These are phyloP conservation scores for Trichoderma lentiforme DNA, from an alignment of 2,329 filamentous ascomycete genomes.

Conservation along the genomic window DNA sequence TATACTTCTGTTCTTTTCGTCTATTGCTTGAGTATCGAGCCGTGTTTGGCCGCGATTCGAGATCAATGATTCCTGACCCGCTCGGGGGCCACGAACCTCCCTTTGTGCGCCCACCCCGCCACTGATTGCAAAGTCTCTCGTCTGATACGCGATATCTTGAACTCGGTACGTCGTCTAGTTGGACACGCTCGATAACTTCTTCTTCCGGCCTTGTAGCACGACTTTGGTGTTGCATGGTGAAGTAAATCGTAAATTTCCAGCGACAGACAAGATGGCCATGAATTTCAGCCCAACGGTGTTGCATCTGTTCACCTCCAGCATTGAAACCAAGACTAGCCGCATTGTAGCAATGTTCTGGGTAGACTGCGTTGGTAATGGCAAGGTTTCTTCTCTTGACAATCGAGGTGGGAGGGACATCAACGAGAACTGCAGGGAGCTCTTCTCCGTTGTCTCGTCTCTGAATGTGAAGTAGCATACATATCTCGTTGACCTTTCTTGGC, in stretches of 20 bases:
- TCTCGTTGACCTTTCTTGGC: constrained; percentile 40
- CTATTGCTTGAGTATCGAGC: background rate
- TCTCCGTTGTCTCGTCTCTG: constrained; percentile 37
- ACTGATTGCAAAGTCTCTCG: constrained; percentile 33
- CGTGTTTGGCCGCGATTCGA: background rate
- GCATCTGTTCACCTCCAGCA: background rate
- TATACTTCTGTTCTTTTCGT: constrained; percentile 50
- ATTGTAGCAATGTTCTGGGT: constrained; percentile 37
- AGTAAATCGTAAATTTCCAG: constrained; percentile 41
- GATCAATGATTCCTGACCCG: constrained; percentile 25
- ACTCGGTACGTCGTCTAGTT: constrained; percentile 30
- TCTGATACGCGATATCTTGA: constrained; percentile 30
- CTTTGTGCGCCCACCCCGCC: constrained; percentile 28
- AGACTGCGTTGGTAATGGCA: constrained; percentile 53
- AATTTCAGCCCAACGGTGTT: background rate
- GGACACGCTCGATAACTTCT: constrained; percentile 36
- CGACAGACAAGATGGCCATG: constrained; percentile 48
- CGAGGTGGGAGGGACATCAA: constrained; percentile 40
- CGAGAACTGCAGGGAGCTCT: constrained; percentile 34
- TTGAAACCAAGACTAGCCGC: constrained; percentile 22
- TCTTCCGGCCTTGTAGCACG: constrained; percentile 31
- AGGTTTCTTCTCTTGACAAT: constrained; percentile 44
- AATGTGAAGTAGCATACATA: constrained; percentile 36
- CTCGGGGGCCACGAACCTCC: constrained; percentile 33
- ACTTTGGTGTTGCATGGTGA: constrained; percentile 23